Evolutionary conservation across 2,329 filamentous ascomycete genomes (phyloP), one percentile per base, ranked within the genome.

Genomic region (Metarhizium sp.): DNA sequence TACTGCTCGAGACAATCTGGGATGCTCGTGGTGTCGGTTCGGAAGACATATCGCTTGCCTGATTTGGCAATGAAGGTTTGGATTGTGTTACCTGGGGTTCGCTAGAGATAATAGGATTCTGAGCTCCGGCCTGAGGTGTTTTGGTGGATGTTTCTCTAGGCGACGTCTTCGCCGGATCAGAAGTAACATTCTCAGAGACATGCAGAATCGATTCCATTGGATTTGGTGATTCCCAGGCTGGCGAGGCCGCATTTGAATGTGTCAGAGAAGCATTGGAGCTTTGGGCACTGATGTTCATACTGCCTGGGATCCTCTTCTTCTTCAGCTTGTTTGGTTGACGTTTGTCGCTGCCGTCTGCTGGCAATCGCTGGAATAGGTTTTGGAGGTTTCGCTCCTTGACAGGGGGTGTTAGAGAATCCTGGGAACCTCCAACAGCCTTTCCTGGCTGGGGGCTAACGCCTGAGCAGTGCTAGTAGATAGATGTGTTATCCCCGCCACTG

Each of bases 241-340:
- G 79, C 6, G 79, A 80, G 2, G 70, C 69, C 10, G 71, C 66
- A 47, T 72, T 69, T 13, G 75, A 76, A 43, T 69, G 67, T 6
- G 74, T 68, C 16, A 95, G 75, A 7, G 92, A 96, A 16, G 88
- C 82, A 6, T 82, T 87, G 16, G 94, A 97, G 66, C 92, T 96
- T 60, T 96, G 91, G 0, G 92, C 92, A 67, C 92, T 96, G 20
- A 86, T 86, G 62, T 90, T 92, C 25, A 87, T 73, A 64, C 88
- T 90, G 46, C 84, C 86, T 0, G 88, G 86, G 55, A 88, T 75
- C 59, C 85, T 79, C 71, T 90, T 96, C 76, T 97, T 97, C 69
- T 87, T 88, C 52, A 99, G 75, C 71, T 96, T 96, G 65, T 96
- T 96, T 0, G 91, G 90, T 66, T 86, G 87, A 49, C 88, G 82